Base-by-base conservation (phyloP, 2,329 filamentous ascomycete genomes). In the Arthrobotrys pseudoclavata region DNA sequence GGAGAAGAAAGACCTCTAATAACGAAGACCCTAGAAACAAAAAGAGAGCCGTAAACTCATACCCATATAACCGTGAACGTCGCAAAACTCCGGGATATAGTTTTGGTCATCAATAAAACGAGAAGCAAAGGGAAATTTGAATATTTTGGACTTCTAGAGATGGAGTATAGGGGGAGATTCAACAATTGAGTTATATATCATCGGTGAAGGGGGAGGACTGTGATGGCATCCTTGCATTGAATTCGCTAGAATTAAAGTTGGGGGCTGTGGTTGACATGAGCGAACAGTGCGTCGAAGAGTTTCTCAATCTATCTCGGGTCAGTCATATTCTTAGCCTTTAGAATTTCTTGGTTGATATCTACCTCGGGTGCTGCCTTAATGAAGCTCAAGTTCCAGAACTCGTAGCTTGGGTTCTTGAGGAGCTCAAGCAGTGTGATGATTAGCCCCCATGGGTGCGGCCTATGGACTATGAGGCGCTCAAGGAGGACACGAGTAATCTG, bases 361-460 rank as follows among this genome's bases (percentile, higher is more conserved):
- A 96, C 94, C 87, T 97, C 94, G 80, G 94, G 94, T 80, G 91
- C 89, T 80, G 91, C 89, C 86, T 97, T 96, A 84, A 98, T 92
- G 82, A 97, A 97, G 26, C 93, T 92, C 80, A 97, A 87, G 62
- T 96, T 92, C 86, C 96, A 98, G 86, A 99, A 97, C 82, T 90
- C 90, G 84, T 95, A 96, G 82, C 90, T 92, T 67, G 92, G 91
- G 83, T 97, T 97, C 86, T 97, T 96, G 80, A 97, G 87, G 71
- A 99, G 88, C 85, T 98, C 96, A 79, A 96, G 86, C 78, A 97
- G 88, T 40, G 94, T 95, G 79, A 94, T 91, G 83, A 97, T 91
- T 50, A 99, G 86, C 12, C 96, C 96, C 95, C 95, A 98, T 18
- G 96, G 95, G 83, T 98, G 95, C 64, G 95, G 95, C 85, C 94